A percentile compares a stretch with the other conserved stretches of the same genome.
phyloP scores from a whole-genome alignment of 768 basidiomycete genomes.

The Zangia roseola region DNA sequence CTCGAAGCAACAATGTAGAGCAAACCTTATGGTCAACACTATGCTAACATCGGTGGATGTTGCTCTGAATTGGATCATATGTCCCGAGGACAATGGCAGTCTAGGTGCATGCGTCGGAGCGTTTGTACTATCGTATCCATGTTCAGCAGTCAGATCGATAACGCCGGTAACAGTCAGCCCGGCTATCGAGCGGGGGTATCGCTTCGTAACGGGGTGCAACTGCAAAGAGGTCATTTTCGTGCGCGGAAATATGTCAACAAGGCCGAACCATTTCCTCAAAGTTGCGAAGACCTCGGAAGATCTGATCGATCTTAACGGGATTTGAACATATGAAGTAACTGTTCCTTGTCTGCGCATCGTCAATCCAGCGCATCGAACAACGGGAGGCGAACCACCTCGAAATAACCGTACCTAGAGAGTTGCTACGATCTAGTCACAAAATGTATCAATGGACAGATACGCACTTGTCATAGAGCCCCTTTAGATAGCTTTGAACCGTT shows the following conservation, averaged over 20 bases:
- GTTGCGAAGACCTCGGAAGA: conserved; percentile 67
- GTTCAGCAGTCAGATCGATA: conserved; percentile 62
- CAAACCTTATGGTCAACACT: conserved; percentile 68
- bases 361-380: not conserved
- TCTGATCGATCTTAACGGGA: conserved; percentile 58
- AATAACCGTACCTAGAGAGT: conserved; percentile 65
- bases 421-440: not conserved
- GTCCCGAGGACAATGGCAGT: conserved; percentile 71
- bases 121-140: conserved; percentile 74
- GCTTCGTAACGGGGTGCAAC: conserved; percentile 25
- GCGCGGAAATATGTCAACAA: not conserved
- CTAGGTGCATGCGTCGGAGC: conserved; percentile 60
- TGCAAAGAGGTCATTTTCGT: conserved; percentile 3
- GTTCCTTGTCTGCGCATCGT: conserved; percentile 62
- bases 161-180: conserved; percentile 59
- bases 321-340: conserved; percentile 80
- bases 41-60: conserved; percentile 45
- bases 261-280: conserved; percentile 42
- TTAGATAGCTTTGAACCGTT: conserved; percentile 56
- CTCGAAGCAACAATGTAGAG: conserved; percentile 1
- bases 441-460: conserved; percentile 5
- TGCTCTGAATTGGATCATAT: conserved; percentile 84
- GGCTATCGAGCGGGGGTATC: conserved; percentile 63
- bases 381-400: conserved; percentile 47
- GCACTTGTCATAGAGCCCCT: conserved; percentile 61